Evolutionary conservation across 1,139 yeast species (phyloP), one percentile per base, ranked within the genome.

Genomic region (Geotrichum histeridarum): DNA sequence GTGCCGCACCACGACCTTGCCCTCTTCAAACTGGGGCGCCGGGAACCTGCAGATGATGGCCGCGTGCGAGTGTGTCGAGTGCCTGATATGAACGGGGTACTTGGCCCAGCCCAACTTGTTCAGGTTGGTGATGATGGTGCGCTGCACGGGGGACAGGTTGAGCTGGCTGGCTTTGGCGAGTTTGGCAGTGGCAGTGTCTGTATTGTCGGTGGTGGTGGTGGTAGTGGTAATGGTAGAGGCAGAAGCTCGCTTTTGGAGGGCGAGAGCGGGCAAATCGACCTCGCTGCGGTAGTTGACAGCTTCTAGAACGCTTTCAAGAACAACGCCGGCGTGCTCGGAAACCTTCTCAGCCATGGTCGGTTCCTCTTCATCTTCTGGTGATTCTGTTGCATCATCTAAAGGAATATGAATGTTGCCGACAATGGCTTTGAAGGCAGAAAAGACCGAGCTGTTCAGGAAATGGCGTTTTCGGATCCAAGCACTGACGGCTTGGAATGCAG

Each of bases 11-110:
- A 85, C 86, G 0, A 74, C 66, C 63, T 81, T 78, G 0, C 96
- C 96, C 67, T 88, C 95, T 36, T 72, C 79, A 57, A 78, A 81
- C 22, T 73, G 68, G 22, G 78, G 78, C 43, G 73, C 72, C 12
- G 70, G 70, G 56, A 76, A 79, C 54, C 95, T 76, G 41, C 83
- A 86, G 56, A 88, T 85, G 1, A 88, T 84, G 1, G 93, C 95
- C 1, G 95, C 89, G 64, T 88, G 96, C 0, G 94, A 78, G 50
- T 82, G 79, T 51, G 76, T 76, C 3, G 93, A 83, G 36, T 77
- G 72, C 46, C 84, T 76, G 53, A 88, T 84, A 57, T 85, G 76
- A 32, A 87, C 77, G 0, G 94, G 94, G 64, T 67, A 84, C 66
- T 86, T 88, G 36, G 73, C 68, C 95, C 95, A 88, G 2, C 70